Conservation (phyloP, 2,329 filamentous ascomycete species). For the Didymella keratinophila region DNA sequence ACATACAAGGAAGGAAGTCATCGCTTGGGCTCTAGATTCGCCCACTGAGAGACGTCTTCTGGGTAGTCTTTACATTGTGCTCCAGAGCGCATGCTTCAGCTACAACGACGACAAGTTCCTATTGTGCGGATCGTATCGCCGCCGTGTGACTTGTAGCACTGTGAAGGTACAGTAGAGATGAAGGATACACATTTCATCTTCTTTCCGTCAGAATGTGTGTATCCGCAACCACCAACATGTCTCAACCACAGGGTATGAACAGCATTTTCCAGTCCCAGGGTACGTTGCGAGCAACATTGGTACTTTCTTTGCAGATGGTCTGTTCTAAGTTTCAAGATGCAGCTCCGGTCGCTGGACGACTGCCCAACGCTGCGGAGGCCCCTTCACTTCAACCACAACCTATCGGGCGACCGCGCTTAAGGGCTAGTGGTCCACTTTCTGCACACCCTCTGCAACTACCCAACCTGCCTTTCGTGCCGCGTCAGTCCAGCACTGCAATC, state of each 20-base stretch:
- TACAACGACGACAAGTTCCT: not conserved
- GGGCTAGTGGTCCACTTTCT: not conserved
- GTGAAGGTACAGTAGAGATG: not conserved
- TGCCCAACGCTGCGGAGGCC: not conserved
- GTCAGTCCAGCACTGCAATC: not conserved
- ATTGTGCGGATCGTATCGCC: not conserved
- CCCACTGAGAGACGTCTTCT: not conserved
- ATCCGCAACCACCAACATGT: not conserved
- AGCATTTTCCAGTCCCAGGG: not conserved
- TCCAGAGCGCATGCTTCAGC: not conserved
- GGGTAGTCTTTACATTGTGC: not conserved
- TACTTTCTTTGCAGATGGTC: not conserved
- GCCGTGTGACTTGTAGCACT: not conserved
- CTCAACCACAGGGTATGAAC: not conserved
- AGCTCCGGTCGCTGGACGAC: not conserved
- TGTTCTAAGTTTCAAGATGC: not conserved
- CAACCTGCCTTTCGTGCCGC: not conserved
- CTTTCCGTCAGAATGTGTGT: too few species aligned
- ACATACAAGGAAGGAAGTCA: not conserved
- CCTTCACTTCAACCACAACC: conserved; percentile 6
- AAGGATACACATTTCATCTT: not conserved
- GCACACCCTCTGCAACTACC: conserved; percentile 1
- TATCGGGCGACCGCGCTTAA: not conserved
- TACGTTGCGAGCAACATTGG: not conserved
- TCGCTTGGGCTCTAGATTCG: not conserved